Base-by-base conservation (phyloP, 1,139 yeast species). In the Yamadazyma oceani region DNA sequence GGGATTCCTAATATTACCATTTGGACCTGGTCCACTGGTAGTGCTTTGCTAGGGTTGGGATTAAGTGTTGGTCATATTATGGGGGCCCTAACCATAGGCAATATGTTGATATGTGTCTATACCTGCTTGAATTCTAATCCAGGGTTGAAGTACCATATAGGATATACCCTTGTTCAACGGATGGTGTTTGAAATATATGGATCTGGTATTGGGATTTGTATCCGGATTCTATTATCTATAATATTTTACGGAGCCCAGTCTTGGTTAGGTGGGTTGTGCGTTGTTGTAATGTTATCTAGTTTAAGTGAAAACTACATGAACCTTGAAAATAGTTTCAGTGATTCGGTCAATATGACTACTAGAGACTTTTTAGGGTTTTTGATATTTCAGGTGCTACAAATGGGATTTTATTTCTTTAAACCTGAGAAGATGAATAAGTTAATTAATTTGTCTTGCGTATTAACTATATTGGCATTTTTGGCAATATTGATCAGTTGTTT, bases 231-330 rank as follows among this genome's bases (percentile, higher is more conserved):
- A 14, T 37, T 54, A 12, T 49, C 56, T 8, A 44, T 54, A 13
- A 49, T 55, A 6, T 55, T 47, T 31, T 54, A 49, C 40, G 58
- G 56, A 4, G 43, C 52, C 2, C 59, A 55, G 36, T 41, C 53
- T n/a, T 55, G 53, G 50, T 35, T 53, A n/a, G 58, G 59, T 12
- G 54, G 53, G 2, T 36, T 44, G n/a, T 38, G 52, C 34, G 17
- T 51, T 27, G 51, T 42, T 16, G 49, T 49, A 2, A 38, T 52
- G 26, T 37, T 52, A 22, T 43, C 52, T 1, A 41, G 52, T 24
- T 46, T 45, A 32, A 48, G 56, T 26, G 22, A 35, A 14, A 36
- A 36, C 24, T 53, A 36, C 32, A 31, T 51, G 42, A 40, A 43
- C 19, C 36, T 55, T 45, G 26, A 41, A n/a, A 45, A 48, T 31